Conservation (phyloP, 23 red algal genomes). For the Rhodosorus marinus region DNA sequence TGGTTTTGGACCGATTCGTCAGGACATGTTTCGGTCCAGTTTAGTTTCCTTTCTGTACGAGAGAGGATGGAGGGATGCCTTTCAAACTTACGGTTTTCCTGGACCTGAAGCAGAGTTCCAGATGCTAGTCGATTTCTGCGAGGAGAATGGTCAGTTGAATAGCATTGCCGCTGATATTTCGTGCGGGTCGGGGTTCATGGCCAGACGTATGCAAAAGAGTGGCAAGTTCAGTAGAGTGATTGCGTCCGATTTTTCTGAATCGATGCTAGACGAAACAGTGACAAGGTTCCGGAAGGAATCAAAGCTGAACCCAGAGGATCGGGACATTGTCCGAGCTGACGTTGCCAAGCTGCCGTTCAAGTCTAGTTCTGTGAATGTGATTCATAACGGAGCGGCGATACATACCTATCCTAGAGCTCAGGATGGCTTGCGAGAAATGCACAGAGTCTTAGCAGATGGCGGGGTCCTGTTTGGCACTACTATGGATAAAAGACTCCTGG, state of each 20-base stretch:
- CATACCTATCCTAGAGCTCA: constrained; percentile 84
- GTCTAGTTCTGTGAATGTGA: constrained; percentile 9
- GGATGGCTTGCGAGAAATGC: constrained; percentile 60
- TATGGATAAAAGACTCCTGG: constrained; percentile 4
- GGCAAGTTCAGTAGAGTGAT: constrained; percentile 18
- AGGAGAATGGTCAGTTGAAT: too few species aligned
- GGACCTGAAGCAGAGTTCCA: constrained; percentile 5
- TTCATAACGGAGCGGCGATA: constrained; percentile 81
- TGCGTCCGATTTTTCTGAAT: constrained; percentile 45
- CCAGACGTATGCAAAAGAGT: constrained; percentile 29
- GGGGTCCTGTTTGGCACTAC: constrained; percentile 76
- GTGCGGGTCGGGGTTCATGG: constrained; percentile 65
- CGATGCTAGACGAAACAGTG: constrained; percentile 61
- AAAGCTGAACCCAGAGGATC: neutral
- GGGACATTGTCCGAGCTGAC: constrained; percentile 51
- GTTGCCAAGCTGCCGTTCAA: constrained; percentile 49
- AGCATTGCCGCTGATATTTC: constrained; percentile 15
- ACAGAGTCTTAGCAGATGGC: constrained; percentile 41
- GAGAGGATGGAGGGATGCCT: constrained; percentile 73
- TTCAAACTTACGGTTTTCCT: constrained; percentile 48
- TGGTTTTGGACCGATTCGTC: neutral
- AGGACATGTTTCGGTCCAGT: constrained; percentile 51
- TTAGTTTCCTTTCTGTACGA: constrained; percentile 68
- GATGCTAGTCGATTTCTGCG: neutral
- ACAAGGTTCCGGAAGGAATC: constrained; percentile 3